Evolutionary conservation across 1,284 basidiomycete genomes (phyloP), one percentile per base, ranked within the genome.

Genomic region (Phellinidium pouzarii): DNA sequence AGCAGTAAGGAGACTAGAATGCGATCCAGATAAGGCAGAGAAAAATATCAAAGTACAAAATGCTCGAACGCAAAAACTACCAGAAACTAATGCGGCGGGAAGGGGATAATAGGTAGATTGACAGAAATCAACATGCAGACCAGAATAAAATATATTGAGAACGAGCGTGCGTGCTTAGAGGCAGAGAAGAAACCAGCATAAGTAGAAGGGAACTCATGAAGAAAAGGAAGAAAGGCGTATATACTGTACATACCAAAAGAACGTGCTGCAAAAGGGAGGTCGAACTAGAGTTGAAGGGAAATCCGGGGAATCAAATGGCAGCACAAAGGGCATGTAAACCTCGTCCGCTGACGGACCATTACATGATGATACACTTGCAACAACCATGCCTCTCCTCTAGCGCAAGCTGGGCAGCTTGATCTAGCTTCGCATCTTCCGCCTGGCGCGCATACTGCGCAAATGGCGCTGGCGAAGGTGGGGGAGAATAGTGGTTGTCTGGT

Each of bases 381-480:
- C 55, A 57, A 17, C 37, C 47, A 12, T 38, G 44, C 11, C 34
- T 52, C 48, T 53, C 55, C 17, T 53, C 47, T 43, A 50, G 19
- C 19, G 23, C 51, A 4, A 36, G 20, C 25, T 8, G 42, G 8
- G 41, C 50, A 36, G 7, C 26, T 8, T 29, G 17, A 9, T 34
- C 45, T 17, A 29, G 44, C 45, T 47, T 52, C 19, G 40, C 22
- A 6, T 12, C 29, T 8, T 44, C 37, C n/a, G 44, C 19, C 9
- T 29, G 38, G 19, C 34, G 62, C 14, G 67, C 62, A 60, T 82
- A 84, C 19, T 76, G 73, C 14, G 82, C 65, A 58, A 85, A 85
- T 5, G 84, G 84, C 40, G 73, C 70, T 0, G 80, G 77, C 31
- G 79, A 78, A 14, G 72, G 68, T 19, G 73, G 71, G 23, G 69